Conservation (phyloP, 108 stramenopile species). For the Stephanodiscus triporus region DNA sequence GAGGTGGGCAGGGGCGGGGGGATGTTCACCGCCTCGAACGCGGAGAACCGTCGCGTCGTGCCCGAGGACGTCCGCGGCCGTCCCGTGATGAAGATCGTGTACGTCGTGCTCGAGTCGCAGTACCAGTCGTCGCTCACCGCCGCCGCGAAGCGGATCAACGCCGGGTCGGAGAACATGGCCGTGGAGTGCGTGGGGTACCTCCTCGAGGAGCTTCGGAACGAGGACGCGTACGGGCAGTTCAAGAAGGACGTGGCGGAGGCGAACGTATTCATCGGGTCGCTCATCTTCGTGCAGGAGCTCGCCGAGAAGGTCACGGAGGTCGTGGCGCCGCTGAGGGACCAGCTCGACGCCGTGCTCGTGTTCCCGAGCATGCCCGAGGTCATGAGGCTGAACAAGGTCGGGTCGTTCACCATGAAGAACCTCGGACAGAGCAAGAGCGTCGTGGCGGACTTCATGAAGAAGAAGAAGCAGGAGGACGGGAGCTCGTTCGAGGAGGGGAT, state of each 20-base stretch:
- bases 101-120: conserved; percentile 96
- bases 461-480: conserved; percentile 96
- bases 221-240: conserved; percentile 88
- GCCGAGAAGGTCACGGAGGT: conserved; percentile 96
- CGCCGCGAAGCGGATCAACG: conserved; percentile 95
- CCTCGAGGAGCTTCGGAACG: conserved; percentile 92
- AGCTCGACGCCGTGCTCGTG: conserved; percentile 90
- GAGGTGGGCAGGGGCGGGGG: conserved; percentile 56
- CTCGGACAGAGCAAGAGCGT: conserved; percentile 95
- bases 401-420: conserved; percentile 95
- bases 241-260: conserved; percentile 91
- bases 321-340: conserved; percentile 84
- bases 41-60: conserved; percentile 88
- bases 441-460: conserved; percentile 97
- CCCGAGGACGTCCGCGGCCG: conserved; percentile 80
- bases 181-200: conserved; percentile 97
- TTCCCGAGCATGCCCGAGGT: conserved; percentile 98
- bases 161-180: conserved; percentile 91
- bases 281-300: conserved; percentile 97
- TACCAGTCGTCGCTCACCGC: conserved; percentile 96
- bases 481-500: conserved; percentile 97
- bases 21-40: conserved; percentile 88
- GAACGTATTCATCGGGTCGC: conserved; percentile 95
- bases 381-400: conserved; percentile 97
- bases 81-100: conserved; percentile 92